A percentile compares a stretch with the other conserved stretches of the same genome.
These are phyloP conservation scores for Picocystis sp. DNA, from an alignment of 163 green algal genomes.

Conservation along the genomic window DNA sequence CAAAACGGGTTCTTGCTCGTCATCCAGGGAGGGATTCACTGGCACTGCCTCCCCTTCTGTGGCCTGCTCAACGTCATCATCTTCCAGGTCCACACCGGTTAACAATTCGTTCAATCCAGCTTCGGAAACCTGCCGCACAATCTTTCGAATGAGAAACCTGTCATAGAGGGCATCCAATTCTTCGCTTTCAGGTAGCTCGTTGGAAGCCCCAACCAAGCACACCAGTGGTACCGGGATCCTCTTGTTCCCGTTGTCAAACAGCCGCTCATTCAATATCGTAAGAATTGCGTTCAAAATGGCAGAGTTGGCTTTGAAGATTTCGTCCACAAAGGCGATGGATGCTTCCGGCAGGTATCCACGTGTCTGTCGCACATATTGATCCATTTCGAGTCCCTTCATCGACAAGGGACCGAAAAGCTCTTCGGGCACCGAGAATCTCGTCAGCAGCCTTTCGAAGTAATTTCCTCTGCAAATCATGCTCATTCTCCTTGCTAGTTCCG, in stretches of 20 bases:
- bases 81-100: not conserved
- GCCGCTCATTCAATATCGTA: constrained; percentile 85
- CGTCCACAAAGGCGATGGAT: constrained; percentile 17
- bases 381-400: constrained; percentile 55
- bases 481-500: constrained; percentile 51
- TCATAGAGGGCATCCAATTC: constrained; percentile 92
- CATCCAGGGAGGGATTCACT: not conserved
- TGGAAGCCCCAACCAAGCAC: constrained; percentile 69
- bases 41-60: constrained; percentile 3
- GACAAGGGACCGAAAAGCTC: constrained; percentile 56
- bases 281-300: constrained; percentile 92
- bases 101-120: constrained; percentile 8
- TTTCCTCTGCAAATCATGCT: constrained; percentile 25
- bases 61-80: constrained; percentile 1
- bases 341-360: constrained; percentile 44
- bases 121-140: constrained; percentile 47
- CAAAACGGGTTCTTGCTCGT: constrained; percentile 2
- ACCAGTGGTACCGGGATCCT: constrained; percentile 38
- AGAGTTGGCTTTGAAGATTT: constrained; percentile 77
- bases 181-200: constrained; percentile 90
- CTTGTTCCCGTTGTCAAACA: constrained; percentile 82
- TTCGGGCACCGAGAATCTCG: constrained; percentile 64
- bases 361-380: constrained; percentile 45
- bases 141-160: constrained; percentile 70
- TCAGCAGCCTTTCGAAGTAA: constrained; percentile 78